phyloP scores from a whole-genome alignment of 1,284 basidiomycete species.

The Apiotrichum domesticum region DNA sequence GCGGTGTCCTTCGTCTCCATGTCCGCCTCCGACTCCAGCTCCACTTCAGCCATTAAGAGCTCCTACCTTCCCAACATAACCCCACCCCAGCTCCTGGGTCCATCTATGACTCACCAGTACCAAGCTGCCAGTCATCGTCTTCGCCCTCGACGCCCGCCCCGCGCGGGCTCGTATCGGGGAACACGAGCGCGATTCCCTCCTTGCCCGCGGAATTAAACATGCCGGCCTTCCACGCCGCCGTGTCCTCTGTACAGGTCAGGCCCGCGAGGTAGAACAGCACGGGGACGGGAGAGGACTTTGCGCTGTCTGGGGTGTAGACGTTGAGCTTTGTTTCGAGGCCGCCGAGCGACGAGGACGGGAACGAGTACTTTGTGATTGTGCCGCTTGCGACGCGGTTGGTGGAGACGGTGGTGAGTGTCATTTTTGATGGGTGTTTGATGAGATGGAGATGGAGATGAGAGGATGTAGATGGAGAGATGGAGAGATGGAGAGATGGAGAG shows the following conservation, averaged over 20 bases:
- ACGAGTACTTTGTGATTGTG: slow-evolving; percentile 76
- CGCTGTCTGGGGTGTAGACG: slow-evolving; percentile 73
- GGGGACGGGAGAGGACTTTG: slow-evolving; percentile 59
- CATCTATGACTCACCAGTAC: slow-evolving; percentile 54
- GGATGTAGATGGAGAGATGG: too few relatives aligned
- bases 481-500: too few relatives aligned
- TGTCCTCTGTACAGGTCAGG: slow-evolving; percentile 93
- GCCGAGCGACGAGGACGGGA: slow-evolving; percentile 70
- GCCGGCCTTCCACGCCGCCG: slow-evolving; percentile 82
- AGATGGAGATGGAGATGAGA: background rate
- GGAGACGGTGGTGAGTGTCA: slow-evolving; percentile 61
- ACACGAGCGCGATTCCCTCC: slow-evolving; percentile 83
- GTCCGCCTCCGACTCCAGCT: background rate
- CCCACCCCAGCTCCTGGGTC: background rate
- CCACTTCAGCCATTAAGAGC: background rate
- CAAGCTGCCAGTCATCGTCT: slow-evolving; percentile 84
- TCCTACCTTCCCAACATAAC: background rate
- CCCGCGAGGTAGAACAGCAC: slow-evolving; percentile 87
- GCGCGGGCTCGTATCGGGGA: slow-evolving; percentile 92
- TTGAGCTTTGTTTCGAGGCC: slow-evolving; percentile 79
- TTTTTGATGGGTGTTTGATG: slow-evolving; percentile 20
- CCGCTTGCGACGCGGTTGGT: slow-evolving; percentile 74
- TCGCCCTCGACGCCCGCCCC: slow-evolving; percentile 87
- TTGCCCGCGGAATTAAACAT: slow-evolving; percentile 73
- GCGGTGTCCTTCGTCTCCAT: too few relatives aligned